A percentile compares a stretch with the other conserved stretches of the same genome.
Conservation (phyloP, 805 yeast species). For the Wickerhamomyces rabaulensis region DNA sequence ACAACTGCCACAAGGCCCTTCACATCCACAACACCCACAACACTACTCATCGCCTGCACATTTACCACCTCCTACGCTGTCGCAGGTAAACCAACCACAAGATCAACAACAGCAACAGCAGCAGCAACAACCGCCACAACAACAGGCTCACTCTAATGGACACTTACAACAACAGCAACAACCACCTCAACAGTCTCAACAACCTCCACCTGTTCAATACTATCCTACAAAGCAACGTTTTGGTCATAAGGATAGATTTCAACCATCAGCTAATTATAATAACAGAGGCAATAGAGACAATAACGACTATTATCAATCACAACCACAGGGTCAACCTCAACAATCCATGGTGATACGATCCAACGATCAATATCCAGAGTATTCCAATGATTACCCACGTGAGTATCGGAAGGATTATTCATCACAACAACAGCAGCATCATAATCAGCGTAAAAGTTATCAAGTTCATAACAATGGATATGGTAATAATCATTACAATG, state of each 20-base stretch:
- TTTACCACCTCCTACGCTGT: neutral
- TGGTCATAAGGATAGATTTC: neutral
- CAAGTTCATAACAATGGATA: neutral
- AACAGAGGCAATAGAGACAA: neutral
- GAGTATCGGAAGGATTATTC: neutral
- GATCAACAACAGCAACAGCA: neutral
- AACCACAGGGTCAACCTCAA: neutral
- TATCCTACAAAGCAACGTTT: neutral
- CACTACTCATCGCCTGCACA: neutral
- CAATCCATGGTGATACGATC: neutral
- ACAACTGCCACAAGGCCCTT: neutral
- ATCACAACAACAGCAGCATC: neutral
- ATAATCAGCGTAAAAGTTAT: neutral
- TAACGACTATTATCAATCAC: neutral
- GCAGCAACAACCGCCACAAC: neutral
- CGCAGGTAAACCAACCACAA: neutral
- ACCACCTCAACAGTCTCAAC: constrained; percentile 2
- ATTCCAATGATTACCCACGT: neutral
- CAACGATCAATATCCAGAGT: neutral
- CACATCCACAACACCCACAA: neutral
- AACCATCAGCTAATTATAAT: neutral
- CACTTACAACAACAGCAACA: neutral
- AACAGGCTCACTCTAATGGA: neutral
- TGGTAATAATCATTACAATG: neutral
- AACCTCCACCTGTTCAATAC: neutral